Evolutionary conservation across 2,329 filamentous ascomycete genomes (phyloP), one percentile per base, ranked within the genome.

Genomic region (Xylaria sp.): DNA sequence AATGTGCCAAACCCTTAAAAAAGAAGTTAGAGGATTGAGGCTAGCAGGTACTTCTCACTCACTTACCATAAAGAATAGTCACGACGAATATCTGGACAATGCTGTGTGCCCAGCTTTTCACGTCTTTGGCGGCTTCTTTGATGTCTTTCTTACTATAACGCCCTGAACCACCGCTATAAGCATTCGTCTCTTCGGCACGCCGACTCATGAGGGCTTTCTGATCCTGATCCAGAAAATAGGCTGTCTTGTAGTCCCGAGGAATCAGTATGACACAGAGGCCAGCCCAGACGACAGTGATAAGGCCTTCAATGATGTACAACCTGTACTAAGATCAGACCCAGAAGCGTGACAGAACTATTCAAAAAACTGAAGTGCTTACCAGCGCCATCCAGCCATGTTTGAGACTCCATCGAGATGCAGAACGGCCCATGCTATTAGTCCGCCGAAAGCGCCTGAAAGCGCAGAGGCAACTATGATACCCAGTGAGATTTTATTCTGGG

Each of bases 1-100:
- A 83, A 83, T 0, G 80, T 82, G 3, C 80, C 78, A 46, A 82
- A 82, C 6, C 80, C 74, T 75, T 54, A 6, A 2, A 23, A 23
- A n/a, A 0, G 26, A 28, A 15, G 48, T 66, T 46, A 66, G 10
- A 2, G 10, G 28, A 26, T 36, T 42, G 36, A 2, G 13, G 33
- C 7, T 10, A 6, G 17, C 15, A 60, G 46, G 4, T 5, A 17
- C 9, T 11, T 26, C 23, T 5, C 1, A 20, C 23, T 33, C 3
- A 36, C 62, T 59, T 49, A 71, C 72, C 79, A 53, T 81, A 82
- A 10, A 81, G 67, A 13, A 81, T 79, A 0, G 80, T 81, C 9
- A 81, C 78, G 4, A 79, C 78, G 9, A 74, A 76, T 65, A 83
- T 81, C 60, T 82, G 81, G 17, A 79, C 79, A 11, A 77, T 51